These are phyloP conservation scores for Stellera chamaejasme DNA, from an alignment of 345 rosid genomes.

Conservation along the genomic window DNA sequence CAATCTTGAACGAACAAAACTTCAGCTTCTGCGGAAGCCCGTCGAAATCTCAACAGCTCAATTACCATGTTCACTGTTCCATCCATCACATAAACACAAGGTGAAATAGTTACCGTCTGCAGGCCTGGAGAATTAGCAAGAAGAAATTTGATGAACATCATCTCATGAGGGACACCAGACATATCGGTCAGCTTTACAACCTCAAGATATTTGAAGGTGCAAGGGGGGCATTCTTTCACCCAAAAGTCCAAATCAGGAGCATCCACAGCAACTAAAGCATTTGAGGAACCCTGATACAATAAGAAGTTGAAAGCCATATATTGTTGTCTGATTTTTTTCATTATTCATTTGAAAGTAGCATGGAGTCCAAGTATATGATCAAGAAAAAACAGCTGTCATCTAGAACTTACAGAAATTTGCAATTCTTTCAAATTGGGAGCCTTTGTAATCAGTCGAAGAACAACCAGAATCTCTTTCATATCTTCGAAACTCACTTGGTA, in stretches of 20 bases:
- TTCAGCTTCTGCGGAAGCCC: slow-evolving; percentile 62
- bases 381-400: not conserved
- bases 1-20: slow-evolving; percentile 49
- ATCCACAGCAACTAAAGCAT: slow-evolving; percentile 35
- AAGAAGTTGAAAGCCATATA: not conserved
- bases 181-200: slow-evolving; percentile 54
- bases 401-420: slow-evolving; percentile 49
- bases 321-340: not conserved
- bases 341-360: not conserved
- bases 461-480: slow-evolving; percentile 54
- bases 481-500: slow-evolving; percentile 85
- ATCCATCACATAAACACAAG: slow-evolving; percentile 38
- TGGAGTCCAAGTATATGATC: slow-evolving; percentile 6
- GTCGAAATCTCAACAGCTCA: slow-evolving; percentile 49
- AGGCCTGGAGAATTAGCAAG: slow-evolving; percentile 53
- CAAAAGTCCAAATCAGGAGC: slow-evolving; percentile 44
- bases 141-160: slow-evolving; percentile 63
- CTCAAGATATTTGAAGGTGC: slow-evolving; percentile 39
- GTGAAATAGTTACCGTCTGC: slow-evolving; percentile 44
- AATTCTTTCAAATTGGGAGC: slow-evolving; percentile 70
- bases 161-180: slow-evolving; percentile 56
- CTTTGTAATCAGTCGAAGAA: slow-evolving; percentile 64
- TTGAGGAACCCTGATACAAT: slow-evolving; percentile 43
- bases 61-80: slow-evolving; percentile 48
- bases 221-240: slow-evolving; percentile 36